Base-by-base conservation (phyloP, 2,329 filamentous ascomycete genomes). In the Ophiocordyceps camponoti-floridani region DNA sequence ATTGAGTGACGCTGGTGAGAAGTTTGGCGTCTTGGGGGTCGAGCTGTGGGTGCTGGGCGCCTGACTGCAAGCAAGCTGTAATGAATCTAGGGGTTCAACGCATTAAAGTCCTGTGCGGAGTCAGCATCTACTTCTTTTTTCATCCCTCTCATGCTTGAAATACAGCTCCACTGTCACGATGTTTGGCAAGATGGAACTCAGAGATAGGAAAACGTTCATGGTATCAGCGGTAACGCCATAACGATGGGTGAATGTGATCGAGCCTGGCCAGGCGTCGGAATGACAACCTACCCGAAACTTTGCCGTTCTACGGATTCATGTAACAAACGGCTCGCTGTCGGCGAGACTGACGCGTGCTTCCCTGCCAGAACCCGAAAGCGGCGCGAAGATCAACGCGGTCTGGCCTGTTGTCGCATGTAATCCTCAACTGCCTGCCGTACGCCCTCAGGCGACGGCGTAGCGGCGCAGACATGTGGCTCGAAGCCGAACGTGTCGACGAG, bases 41-140 rank as follows among this genome's bases (percentile, higher is more conserved):
- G 91, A 98, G 64, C 63, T 96, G 11, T 98, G 91, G 91, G 87
- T 84, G 57, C 73, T 96, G 53, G 89, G 91, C 6, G 63, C 60
- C 26, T 65, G 50, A 54, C 30, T 27, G 28, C n/a, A 5, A 43
- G 14, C 35, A 14, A 14, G 14, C 14, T 19, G 12, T 41, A 23
- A 14, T 12, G 16, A 41, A 27, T 27, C 11, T 14, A 4, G 19
- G 40, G 33, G 4, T 9, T 38, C 12, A 30, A 30, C 28, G 9
- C 28, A 9, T 4, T 18, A 38, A 16, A 18, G 2, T 18, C 10
- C 9, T 18, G n/a, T 38, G 18, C 3, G 35, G 35, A n/a, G 35
- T 38, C 16, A 38, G n/a, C 35, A 11, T 38, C 18, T 37, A 6
- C 11, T 16, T 37, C 6, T 37, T 16, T 37, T 16, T 18, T 10